phyloP scores from a whole-genome alignment of 2,329 filamentous ascomycete species.

The Fusarium nanum region DNA sequence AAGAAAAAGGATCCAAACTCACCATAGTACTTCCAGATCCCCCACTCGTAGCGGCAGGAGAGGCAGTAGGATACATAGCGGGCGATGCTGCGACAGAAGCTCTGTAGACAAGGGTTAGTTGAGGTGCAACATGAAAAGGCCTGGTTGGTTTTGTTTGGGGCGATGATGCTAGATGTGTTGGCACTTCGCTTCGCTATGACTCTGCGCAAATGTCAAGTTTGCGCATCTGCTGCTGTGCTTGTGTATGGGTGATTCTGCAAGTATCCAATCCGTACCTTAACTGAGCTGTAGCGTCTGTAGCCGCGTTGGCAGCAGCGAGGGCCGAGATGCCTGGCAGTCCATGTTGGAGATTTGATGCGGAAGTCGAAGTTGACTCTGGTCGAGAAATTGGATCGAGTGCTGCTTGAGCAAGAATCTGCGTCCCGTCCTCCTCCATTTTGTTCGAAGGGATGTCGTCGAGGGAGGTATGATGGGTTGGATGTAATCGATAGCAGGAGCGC shows the following conservation, averaged over 20 bases:
- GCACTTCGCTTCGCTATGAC: neutral
- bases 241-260: neutral
- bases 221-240: neutral
- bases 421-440: slow-evolving; percentile 60
- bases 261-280: slow-evolving; percentile 57
- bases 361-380: slow-evolving; percentile 62
- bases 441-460: neutral
- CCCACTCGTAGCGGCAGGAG: slow-evolving; percentile 56
- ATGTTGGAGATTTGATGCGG: slow-evolving; percentile 57
- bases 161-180: neutral
- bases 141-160: neutral
- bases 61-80: slow-evolving; percentile 48
- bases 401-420: slow-evolving; percentile 54
- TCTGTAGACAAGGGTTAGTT: slow-evolving; percentile 39
- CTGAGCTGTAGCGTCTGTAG: slow-evolving; percentile 57
- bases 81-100: slow-evolving; percentile 37
- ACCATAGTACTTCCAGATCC: slow-evolving; percentile 56
- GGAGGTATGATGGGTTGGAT: neutral
- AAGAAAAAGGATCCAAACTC: slow-evolving; percentile 43
- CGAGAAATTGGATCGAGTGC: slow-evolving; percentile 62
- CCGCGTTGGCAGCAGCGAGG: slow-evolving; percentile 56
- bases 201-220: neutral
- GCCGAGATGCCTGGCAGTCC: slow-evolving; percentile 58
- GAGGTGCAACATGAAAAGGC: slow-evolving; percentile 13
- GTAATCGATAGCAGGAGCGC: slow-evolving; percentile 2